These are phyloP conservation scores for Dactylellina cionopaga DNA, from an alignment of 2,329 filamentous ascomycete species.

Conservation along the genomic window DNA sequence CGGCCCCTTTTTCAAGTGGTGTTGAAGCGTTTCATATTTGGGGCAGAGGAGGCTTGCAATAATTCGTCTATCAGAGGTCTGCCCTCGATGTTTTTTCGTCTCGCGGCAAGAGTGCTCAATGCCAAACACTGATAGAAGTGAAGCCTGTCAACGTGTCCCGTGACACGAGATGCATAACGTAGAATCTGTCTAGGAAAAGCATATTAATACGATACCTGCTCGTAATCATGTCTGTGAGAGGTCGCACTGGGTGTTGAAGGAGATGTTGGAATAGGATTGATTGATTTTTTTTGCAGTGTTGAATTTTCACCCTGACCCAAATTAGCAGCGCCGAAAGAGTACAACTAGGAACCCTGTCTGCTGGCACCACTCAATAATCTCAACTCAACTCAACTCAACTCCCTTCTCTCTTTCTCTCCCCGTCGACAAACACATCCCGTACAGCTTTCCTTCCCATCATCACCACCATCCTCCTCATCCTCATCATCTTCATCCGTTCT, in stretches of 20 bases:
- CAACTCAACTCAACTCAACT: neutral
- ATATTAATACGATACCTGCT: too few species aligned
- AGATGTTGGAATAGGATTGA: neutral
- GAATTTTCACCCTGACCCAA: slow-evolving; percentile 51
- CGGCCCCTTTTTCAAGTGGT: slow-evolving; percentile 30
- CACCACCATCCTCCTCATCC: slow-evolving; percentile 15
- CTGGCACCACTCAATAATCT: neutral
- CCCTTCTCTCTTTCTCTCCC: slow-evolving; percentile 11
- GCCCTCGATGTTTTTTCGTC: neutral
- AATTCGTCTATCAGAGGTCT: slow-evolving; percentile 5
- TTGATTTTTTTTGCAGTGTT: slow-evolving; percentile 19
- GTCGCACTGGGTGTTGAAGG: neutral
- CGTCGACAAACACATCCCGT: slow-evolving; percentile 28
- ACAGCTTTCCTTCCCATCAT: slow-evolving; percentile 30
- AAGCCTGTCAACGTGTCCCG: too few species aligned
- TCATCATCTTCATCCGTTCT: slow-evolving; percentile 10
- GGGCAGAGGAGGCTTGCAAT: neutral
- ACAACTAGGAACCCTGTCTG: neutral
- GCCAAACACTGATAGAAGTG: neutral
- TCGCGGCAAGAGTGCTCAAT: neutral
- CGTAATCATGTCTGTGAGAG: too few species aligned
- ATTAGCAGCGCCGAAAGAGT: slow-evolving; percentile 38
- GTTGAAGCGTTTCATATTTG: slow-evolving; percentile 27
- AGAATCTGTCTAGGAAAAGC: too few species aligned
- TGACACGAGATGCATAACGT: too few species aligned